Base-by-base conservation (phyloP, 1,284 basidiomycete genomes). In the Rhodotorula glutinis region DNA sequence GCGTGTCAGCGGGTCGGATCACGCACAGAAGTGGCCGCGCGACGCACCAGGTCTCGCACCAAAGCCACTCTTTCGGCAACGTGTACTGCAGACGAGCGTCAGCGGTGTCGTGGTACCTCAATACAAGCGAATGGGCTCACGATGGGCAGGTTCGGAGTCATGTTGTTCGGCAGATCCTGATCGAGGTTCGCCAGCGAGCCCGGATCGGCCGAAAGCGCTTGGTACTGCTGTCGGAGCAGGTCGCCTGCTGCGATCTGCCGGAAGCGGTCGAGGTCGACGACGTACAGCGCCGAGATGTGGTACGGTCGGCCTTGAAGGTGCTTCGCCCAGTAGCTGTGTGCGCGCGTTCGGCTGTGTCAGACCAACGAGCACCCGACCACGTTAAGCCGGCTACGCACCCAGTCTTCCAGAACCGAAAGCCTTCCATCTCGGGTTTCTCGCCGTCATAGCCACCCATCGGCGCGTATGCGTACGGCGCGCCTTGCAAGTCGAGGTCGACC, bases 371-470 rank as follows among this genome's bases (percentile, higher is more conserved):
- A 8, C 52, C 13, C 19, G 11, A 11, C 19, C 21, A 14, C 67
- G 1, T 66, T 63, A 43, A 30, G 27, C 8, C 8, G 29, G n/a
- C 3, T 8, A 41, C 43, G 59, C 17, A 75, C 80, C 93, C 7
- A 87, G 52, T 89, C 81, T 97, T 96, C 95, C 95, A 98, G 82
- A 98, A 98, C 27, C 95, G 83, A 83, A 93, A 98, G 0, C 92
- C 92, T 78, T 98, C 95, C 89, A 98, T 95, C 61, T 96, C 96
- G 38, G 82, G 79, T 67, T 93, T 89, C 76, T 96, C 92, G 25
- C 58, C 47, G 25, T 59, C 58, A 27, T 59, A 51, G 75, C 96
- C 88, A 7, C 95, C 95, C 95, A 98, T 98, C 0, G 95, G 95
- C 0, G 94, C 91, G 76, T 96, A 98, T 0, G 88, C 93, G 74